Base-by-base conservation (phyloP, 176 grass and related monocot species). In the Oryza punctata region DNA sequence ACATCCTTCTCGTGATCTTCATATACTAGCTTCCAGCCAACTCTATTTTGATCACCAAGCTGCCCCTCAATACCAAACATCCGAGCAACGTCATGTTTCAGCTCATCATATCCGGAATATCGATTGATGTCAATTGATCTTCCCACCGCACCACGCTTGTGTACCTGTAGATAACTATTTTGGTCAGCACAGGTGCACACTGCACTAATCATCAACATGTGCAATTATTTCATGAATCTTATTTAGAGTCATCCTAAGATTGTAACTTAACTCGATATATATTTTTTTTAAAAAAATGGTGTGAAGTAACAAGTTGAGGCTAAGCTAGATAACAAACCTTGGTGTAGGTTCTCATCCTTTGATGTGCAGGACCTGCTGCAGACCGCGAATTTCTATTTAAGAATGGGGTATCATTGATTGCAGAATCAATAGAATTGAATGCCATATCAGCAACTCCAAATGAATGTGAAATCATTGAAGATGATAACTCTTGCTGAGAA, bases 1-100 rank as follows among this genome's bases (percentile, higher is more conserved):
- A 94, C 90, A 94, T 94, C 93, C 83, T 92, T 92, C 67, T 94
- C 93, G 21, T 92, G 90, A 90, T 94, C 93, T 37, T 92, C 93
- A 61, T 92, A 94, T 16, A 94, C 93, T 77, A 94, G 82, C 83
- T 94, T 92, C 93, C 93, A 94, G 66, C 90, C 85, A 86, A 86
- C 69, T 94, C 90, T 94, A 69, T 88, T 91, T 25, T 87, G 87
- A 82, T 92, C 93, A 78, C 91, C 88, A 65, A 94, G 87, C 52
- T 92, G 93, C 29, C 93, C 90, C 76, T 94, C 93, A 32, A 94
- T 90, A 72, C 93, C 88, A 87, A 94, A 94, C 90, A 94, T 92
- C 21, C 90, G 78, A 3, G 87, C 93, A 83, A 94, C 84, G 35
- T 90, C 93, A 65, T 78, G 82, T 85, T 88, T 92, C 40, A 94